Evolutionary conservation across 805 yeast species (phyloP).

Genomic region (Sungouiozyma ichnusensis): DNA sequence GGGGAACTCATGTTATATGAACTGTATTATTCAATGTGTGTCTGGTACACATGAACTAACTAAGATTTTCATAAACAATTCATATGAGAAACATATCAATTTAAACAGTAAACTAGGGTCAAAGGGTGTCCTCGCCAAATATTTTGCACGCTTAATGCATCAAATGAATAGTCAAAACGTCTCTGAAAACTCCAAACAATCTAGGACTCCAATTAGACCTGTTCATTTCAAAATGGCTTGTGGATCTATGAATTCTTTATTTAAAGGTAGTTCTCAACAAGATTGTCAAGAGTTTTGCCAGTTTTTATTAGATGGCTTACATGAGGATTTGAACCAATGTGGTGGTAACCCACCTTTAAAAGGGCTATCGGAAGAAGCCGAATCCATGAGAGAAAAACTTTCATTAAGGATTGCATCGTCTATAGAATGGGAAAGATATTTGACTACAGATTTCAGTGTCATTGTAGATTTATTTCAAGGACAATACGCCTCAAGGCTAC

Average conservation of each 20-base stretch:
- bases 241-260: constrained; percentile 65
- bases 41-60: constrained; percentile 62
- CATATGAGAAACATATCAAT: constrained; percentile 61
- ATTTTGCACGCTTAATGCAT: constrained; percentile 52
- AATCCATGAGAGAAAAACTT: constrained; percentile 55
- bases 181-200: constrained; percentile 8
- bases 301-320: constrained; percentile 78
- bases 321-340: constrained; percentile 74
- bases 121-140: constrained; percentile 65
- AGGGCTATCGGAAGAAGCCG: constrained; percentile 64
- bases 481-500: constrained; percentile 68
- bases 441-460: constrained; percentile 69
- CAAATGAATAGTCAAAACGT: constrained; percentile 38
- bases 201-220: constrained; percentile 39
- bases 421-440: constrained; percentile 86
- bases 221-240: constrained; percentile 54
- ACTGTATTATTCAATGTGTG: constrained; percentile 76
- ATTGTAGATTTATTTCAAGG: constrained; percentile 84
- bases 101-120: constrained; percentile 66
- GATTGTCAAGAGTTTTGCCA: constrained; percentile 91
- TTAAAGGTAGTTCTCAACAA: constrained; percentile 77
- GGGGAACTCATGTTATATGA: constrained; percentile 92
- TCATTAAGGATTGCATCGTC: constrained; percentile 77
- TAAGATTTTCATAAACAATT: constrained; percentile 51
- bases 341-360: constrained; percentile 45